Evolutionary conservation across 140 eudicot genomes (phyloP).

Genomic region (Eryngium alpinum): DNA sequence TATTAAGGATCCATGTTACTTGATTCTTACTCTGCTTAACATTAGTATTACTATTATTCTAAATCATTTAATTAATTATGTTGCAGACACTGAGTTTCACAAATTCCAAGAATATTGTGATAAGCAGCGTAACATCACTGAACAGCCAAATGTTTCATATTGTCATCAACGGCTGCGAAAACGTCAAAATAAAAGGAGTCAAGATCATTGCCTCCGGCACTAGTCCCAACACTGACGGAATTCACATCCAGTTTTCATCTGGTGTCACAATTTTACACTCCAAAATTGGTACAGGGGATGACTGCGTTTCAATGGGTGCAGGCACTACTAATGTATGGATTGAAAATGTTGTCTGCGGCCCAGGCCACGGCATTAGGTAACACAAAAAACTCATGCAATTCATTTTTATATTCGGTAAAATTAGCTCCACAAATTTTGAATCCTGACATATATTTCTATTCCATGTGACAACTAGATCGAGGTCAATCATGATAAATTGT

Average conservation of each 20-base stretch:
- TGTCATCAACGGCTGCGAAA: conserved; percentile 23
- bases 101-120: conserved; percentile 18
- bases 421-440: no score
- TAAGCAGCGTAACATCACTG: conserved; percentile 23
- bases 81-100: conserved; percentile 23
- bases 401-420: background rate
- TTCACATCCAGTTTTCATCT: conserved; percentile 18
- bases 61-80: background rate
- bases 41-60: no score
- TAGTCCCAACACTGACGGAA: conserved; percentile 35
- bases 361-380: conserved; percentile 35
- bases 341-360: conserved; percentile 23
- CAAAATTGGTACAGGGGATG: conserved; percentile 25
- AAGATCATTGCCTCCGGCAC: conserved; percentile 19
- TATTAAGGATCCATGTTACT: no score
- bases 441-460: no score
- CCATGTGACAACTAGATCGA: no score
- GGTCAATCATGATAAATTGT: no score
- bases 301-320: conserved; percentile 29
- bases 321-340: conserved; percentile 23
- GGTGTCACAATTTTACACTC: conserved; percentile 14
- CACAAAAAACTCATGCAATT: background rate
- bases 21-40: no score
- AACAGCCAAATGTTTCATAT: conserved; percentile 33
- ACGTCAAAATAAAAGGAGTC: conserved; percentile 5